A percentile compares a stretch with the other conserved stretches of the same genome.
Evolutionary conservation across 352 stramenopile genomes (phyloP).

Genomic region (Pythium pectinolyticum): DNA sequence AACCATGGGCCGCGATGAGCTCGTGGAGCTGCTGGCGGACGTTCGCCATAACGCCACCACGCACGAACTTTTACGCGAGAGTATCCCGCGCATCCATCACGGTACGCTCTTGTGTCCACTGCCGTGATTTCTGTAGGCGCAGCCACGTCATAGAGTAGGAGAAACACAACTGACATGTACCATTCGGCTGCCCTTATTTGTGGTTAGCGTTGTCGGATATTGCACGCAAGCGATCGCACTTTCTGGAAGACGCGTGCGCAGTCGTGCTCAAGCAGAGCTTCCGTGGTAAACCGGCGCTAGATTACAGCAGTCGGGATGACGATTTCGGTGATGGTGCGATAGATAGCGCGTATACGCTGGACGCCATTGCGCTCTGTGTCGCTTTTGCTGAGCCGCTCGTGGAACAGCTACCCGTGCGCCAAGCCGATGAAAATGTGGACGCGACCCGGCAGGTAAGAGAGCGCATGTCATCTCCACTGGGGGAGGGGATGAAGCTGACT

Average conservation of each 20-base stretch:
- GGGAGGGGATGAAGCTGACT: too few relatives aligned
- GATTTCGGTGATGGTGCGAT: not conserved
- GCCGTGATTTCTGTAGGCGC: not conserved
- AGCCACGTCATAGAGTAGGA: not conserved
- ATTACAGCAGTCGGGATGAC: constrained; percentile 20
- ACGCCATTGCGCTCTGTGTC: constrained; percentile 26
- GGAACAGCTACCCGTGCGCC: not conserved
- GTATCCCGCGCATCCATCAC: constrained; percentile 29
- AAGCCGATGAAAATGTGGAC: constrained; percentile 13
- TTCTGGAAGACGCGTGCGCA: constrained; percentile 65
- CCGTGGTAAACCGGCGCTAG: not conserved
- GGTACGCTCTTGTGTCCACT: too few relatives aligned
- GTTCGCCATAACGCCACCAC: constrained; percentile 31
- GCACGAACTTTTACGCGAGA: constrained; percentile 19
- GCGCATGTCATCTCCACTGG: too few relatives aligned
- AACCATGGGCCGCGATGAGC: constrained; percentile 53
- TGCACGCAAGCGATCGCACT: constrained; percentile 59
- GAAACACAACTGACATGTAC: not conserved
- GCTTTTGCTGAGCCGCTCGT: constrained; percentile 32
- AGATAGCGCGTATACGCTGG: not conserved
- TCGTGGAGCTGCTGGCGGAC: constrained; percentile 42
- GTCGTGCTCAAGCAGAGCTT: constrained; percentile 39
- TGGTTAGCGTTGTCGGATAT: constrained; percentile 51
- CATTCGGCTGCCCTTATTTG: not conserved
- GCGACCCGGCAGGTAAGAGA: constrained; percentile 21